Evolutionary conservation across 495 filamentous ascomycete species (phyloP).

Genomic region (Penicillium crystallinum): DNA sequence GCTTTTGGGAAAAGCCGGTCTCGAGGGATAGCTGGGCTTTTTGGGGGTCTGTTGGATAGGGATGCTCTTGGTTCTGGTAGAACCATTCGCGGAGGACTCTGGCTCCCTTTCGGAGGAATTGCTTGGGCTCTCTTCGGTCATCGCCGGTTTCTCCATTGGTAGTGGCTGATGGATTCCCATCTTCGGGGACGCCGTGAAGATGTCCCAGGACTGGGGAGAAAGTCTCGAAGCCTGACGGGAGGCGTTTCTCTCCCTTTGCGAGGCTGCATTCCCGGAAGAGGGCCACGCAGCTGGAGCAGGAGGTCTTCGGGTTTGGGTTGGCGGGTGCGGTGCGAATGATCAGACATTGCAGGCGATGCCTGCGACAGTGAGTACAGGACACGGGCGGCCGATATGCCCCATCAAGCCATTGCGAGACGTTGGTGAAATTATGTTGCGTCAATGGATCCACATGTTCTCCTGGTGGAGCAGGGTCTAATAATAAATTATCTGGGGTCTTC

Average conservation of each 20-base stretch:
- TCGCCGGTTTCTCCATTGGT: not conserved
- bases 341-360: slow-evolving; percentile 39
- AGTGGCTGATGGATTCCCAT: slow-evolving; percentile 8
- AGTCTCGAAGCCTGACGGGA: slow-evolving; percentile 42
- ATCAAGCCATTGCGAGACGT: slow-evolving; percentile 39
- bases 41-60: slow-evolving; percentile 35
- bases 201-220: slow-evolving; percentile 37
- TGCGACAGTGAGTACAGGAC: slow-evolving; percentile 41
- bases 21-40: slow-evolving; percentile 26
- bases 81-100: slow-evolving; percentile 40
- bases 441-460: not conserved
- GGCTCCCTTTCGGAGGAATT: slow-evolving; percentile 57
- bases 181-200: slow-evolving; percentile 39
- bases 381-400: slow-evolving; percentile 36
- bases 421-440: slow-evolving; percentile 9
- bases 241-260: slow-evolving; percentile 41
- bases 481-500: not conserved
- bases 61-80: slow-evolving; percentile 40
- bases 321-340: slow-evolving; percentile 40
- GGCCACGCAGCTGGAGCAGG: slow-evolving; percentile 74
- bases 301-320: slow-evolving; percentile 52
- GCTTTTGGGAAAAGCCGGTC: slow-evolving; percentile 33
- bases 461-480: not conserved
- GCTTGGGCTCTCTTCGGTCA: slow-evolving; percentile 40
- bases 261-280: slow-evolving; percentile 70